Base-by-base conservation (phyloP, 23 red algal genomes). In the Chondrus crispus region DNA sequence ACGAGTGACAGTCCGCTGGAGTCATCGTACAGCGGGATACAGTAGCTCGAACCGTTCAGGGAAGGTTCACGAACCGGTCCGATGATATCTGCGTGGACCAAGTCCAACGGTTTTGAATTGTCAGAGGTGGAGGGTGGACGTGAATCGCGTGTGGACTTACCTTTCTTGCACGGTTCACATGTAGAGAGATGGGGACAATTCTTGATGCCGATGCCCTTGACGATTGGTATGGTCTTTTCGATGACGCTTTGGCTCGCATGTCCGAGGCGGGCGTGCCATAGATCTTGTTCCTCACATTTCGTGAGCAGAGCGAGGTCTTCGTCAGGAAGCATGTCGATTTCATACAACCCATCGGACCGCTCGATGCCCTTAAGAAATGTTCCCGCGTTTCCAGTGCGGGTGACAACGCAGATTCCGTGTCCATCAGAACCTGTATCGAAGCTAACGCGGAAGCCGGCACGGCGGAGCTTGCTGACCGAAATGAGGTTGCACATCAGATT, bases 401-500 rank as follows among this genome's bases (percentile, higher is more conserved):
- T 9, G 26, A 64, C 35, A 30, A 16, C 7, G 58, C 58, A 64
- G 7, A 64, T 38, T 38, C 5, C 6, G 4, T 43, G 24, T 2
- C 51, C 70, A 38, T 44, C 43, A 37, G 45, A 7, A 41, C 62
- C 47, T 2, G 3, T 39, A 3, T 62, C 70, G 37, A 89, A 89
- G 3, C 45, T 6, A 38, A 79, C 49, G 5, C n/a, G 51, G 20
- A 39, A 63, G 2, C 51, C 85, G 32, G 19, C 63, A 4, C 58
- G 75, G 46, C 49, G 48, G 13, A 76, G 53, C 24, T 19, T 1
- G n/a, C 66, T 38, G 6, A 89, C 69, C 41, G 77, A 82, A 22
- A 82, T 50, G 24, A 82, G 77, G 47, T 82, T 82, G 48, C 77
- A 82, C 32, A 8, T 39, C 30, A 82, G 40, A 22, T 82, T 51